These are phyloP conservation scores for Aspergillus fructus DNA, from an alignment of 2,329 filamentous ascomycete genomes.

Conservation along the genomic window DNA sequence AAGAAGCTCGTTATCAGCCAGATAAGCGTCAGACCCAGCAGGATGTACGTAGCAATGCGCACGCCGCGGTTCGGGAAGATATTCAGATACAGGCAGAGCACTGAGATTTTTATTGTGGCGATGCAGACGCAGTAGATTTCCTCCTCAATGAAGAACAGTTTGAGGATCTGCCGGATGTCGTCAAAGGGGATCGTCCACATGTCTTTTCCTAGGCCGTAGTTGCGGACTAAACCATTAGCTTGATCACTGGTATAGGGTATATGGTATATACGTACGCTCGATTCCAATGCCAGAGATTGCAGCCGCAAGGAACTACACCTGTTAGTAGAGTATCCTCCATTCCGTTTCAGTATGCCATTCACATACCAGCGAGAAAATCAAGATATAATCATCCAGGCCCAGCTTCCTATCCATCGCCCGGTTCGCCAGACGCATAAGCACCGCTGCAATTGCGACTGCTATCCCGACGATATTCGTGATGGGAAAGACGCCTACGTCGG, in stretches of 20 bases:
- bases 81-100: constrained; percentile 3
- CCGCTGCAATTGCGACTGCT: background rate
- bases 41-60: background rate
- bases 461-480: background rate
- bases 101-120: background rate
- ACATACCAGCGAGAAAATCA: background rate
- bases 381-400: constrained; percentile 1
- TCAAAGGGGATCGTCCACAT: constrained; percentile 7
- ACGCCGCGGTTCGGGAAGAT: constrained; percentile 3
- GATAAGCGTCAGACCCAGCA: background rate
- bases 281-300: background rate
- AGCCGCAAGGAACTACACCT: background rate
- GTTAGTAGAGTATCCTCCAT: background rate
- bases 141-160: constrained; percentile 8
- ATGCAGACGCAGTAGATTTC: constrained; percentile 3
- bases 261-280: too few relatives aligned
- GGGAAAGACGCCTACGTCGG: background rate
- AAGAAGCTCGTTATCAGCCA: background rate
- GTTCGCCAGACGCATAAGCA: background rate
- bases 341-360: too few relatives aligned
- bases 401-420: background rate
- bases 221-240: background rate
- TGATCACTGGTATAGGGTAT: too few relatives aligned
- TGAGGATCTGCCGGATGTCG: background rate
- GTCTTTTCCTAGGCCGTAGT: constrained; percentile 6